Evolutionary conservation across 1,284 basidiomycete species (phyloP), one percentile per base, ranked within the genome.

Genomic region (Pterulicium gracile): DNA sequence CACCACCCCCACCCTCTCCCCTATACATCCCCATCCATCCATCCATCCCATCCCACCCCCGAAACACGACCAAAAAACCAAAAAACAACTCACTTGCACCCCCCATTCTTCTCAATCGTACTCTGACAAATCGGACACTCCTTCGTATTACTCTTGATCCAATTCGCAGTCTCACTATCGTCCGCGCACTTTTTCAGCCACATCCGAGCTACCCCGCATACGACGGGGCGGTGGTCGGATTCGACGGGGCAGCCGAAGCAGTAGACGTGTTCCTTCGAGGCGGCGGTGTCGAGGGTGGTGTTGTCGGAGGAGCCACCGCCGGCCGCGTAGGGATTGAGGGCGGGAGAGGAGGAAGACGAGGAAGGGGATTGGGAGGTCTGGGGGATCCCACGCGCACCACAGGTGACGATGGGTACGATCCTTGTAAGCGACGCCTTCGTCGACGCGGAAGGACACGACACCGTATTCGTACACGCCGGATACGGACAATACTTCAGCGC

Each of bases 21-120:
- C n/a, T n/a, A n/a, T n/a, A n/a, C n/a, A n/a, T n/a, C n/a, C n/a
- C n/a, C n/a, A n/a, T n/a, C n/a, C n/a, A n/a, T n/a, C n/a, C n/a
- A n/a, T n/a, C n/a, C n/a, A n/a, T n/a, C n/a, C n/a, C n/a, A n/a
- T n/a, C n/a, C n/a, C n/a, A n/a, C n/a, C n/a, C n/a, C n/a, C n/a
- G n/a, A n/a, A 39, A 39, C 5, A 18, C n/a, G 15, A 39, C n/a
- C 7, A 17, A 39, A 18, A 7, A 39, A 5, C n/a, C 51, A 48
- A 54, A 48, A 46, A 47, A 46, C 13, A 10, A 80, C 88, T 59
- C 61, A 93, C 91, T 96, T 95, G 89, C 95, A 98, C 3, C 95
- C 94, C n/a, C 95, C 94, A 56, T 98, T 98, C 84, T 98, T 98
- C 75, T 98, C 94, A 53, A 98, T 98, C 44, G 94, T 97, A 56